These are phyloP conservation scores for Coccomyxa sp. DNA, from an alignment of 139 green algal genomes.

Conservation along the genomic window DNA sequence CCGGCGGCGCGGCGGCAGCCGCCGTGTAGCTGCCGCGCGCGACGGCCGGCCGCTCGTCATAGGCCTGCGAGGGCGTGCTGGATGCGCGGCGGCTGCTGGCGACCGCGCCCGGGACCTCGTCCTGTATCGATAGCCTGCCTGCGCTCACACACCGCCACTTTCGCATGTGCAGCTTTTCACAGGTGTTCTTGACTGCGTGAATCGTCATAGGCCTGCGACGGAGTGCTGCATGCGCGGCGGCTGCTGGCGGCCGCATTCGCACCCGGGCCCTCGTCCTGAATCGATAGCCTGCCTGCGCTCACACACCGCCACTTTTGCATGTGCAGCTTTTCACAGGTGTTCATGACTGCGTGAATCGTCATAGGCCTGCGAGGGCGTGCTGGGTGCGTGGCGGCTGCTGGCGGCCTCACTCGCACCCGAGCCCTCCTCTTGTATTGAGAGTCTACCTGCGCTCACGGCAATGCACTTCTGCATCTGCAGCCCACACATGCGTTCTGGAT, in stretches of 20 bases:
- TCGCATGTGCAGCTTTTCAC: not conserved
- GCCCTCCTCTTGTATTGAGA: not conserved
- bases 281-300: not conserved
- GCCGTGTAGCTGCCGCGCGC: conserved; percentile 42
- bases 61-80: conserved; percentile 33
- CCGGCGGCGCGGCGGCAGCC: not conserved
- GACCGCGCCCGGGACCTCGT: not conserved
- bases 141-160: not conserved
- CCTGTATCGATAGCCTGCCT: not conserved
- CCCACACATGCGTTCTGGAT: too few relatives aligned
- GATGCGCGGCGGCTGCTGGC: not conserved
- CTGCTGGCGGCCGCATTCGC: not conserved
- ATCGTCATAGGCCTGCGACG: conserved; percentile 67
- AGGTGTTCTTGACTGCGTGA: too few relatives aligned
- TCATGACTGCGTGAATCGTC: too few relatives aligned
- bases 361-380: conserved; percentile 43
- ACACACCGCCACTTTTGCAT: not conserved
- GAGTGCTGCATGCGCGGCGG: not conserved
- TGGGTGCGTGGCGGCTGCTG: not conserved
- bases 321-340: not conserved
- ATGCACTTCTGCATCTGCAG: not conserved
- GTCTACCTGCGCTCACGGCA: not conserved
- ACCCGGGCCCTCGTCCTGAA: not conserved
- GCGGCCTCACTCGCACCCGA: not conserved
- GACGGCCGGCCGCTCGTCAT: conserved; percentile 71